Percentiles rank a stretch among this genome's conserved stretches.
These are phyloP conservation scores for Lathyrus oleraceus DNA, from an alignment of 306 rosid species.

Conservation along the genomic window DNA sequence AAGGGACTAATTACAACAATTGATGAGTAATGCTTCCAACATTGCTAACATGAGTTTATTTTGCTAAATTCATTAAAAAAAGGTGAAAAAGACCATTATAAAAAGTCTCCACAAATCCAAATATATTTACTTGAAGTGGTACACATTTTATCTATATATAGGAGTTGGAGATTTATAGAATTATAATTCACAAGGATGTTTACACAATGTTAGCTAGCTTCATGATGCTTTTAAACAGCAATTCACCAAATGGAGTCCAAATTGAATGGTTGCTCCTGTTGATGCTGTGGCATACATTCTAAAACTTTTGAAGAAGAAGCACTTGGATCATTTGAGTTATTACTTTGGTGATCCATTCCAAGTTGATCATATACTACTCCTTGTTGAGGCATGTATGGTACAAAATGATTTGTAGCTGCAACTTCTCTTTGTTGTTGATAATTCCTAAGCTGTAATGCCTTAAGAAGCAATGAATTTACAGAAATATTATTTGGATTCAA, in stretches of 20 bases:
- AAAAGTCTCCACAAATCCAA: conserved; percentile 22
- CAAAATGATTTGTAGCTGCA: conserved; percentile 30
- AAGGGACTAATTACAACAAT: background rate
- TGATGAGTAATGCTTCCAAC: conserved; percentile 9
- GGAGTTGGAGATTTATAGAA: conserved; percentile 10
- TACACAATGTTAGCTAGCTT: conserved; percentile 41
- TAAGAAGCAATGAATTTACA: conserved; percentile 75
- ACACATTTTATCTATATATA: conserved; percentile 18
- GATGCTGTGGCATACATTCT: conserved; percentile 55
- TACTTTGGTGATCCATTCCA: conserved; percentile 42
- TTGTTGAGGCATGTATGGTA: conserved; percentile 46
- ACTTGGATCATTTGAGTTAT: conserved; percentile 44
- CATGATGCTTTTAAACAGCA: conserved; percentile 3
- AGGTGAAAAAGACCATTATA: background rate
- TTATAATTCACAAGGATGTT: conserved; percentile 34
- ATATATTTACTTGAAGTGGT: background rate
- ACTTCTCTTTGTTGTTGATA: conserved; percentile 53
- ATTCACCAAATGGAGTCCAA: conserved; percentile 91
- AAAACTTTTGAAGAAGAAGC: conserved; percentile 64
- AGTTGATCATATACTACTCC: conserved; percentile 34
- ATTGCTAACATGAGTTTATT: conserved; percentile 18
- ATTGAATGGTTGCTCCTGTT: conserved; percentile 82
- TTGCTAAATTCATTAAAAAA: background rate
- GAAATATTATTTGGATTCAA: conserved; percentile 54
- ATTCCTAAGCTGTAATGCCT: conserved; percentile 80